Evolutionary conservation across 2,329 filamentous ascomycete genomes (phyloP).

Genomic region (Paramyrothecium sp.): DNA sequence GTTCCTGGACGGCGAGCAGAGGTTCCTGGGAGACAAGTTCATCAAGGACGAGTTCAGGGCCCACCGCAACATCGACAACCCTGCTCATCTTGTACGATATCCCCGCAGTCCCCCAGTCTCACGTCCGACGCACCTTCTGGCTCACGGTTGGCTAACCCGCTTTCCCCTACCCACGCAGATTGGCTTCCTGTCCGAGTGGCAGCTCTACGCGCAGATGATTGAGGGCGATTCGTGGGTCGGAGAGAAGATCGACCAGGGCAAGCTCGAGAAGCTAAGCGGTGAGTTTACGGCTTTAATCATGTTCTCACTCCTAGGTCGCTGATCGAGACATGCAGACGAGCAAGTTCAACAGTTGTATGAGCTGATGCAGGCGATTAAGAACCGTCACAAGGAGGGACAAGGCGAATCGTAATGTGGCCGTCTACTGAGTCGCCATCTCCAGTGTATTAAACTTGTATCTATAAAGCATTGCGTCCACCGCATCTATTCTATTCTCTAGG

Average conservation of each 20-base stretch:
- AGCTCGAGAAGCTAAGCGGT: constrained; percentile 95
- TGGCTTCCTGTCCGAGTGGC: constrained; percentile 95
- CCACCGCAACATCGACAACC: constrained; percentile 83
- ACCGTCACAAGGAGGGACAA: constrained; percentile 24
- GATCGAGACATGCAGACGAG: constrained; percentile 60
- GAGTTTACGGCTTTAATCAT: constrained; percentile 28
- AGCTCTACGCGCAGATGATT: constrained; percentile 87
- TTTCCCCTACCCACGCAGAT: constrained; percentile 56
- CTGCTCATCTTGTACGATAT: constrained; percentile 76
- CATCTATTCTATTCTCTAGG: not conserved
- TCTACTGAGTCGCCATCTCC: not conserved
- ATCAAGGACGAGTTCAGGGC: constrained; percentile 89
- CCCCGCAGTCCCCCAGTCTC: constrained; percentile 8
- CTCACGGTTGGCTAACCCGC: constrained; percentile 8
- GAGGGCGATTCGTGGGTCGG: constrained; percentile 86
- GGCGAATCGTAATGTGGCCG: constrained; percentile 18
- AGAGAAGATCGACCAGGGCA: constrained; percentile 77
- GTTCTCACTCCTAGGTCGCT: not conserved
- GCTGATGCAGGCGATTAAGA: constrained; percentile 78
- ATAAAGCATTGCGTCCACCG: not conserved
- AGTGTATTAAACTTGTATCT: not conserved
- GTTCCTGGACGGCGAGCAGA: constrained; percentile 69
- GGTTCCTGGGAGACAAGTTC: constrained; percentile 87
- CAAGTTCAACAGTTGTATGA: constrained; percentile 94
- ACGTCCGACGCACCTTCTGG: too few relatives aligned